These are phyloP conservation scores for Cladosporium halotolerans DNA, from an alignment of 2,329 filamentous ascomycete species.

Conservation along the genomic window DNA sequence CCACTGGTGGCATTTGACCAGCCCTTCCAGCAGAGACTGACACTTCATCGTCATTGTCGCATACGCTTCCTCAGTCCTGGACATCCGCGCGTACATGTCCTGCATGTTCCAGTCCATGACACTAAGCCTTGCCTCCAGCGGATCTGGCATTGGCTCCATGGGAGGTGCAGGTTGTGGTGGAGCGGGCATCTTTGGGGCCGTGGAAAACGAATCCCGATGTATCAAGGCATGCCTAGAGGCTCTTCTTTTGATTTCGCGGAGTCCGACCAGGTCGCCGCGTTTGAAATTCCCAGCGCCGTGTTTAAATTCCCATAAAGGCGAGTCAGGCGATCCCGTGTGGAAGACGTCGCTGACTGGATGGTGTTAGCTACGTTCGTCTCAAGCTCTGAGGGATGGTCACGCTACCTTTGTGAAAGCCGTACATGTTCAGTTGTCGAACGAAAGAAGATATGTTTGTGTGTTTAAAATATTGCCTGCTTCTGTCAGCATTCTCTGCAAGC, in stretches of 20 bases:
- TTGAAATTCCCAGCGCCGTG: slow-evolving; percentile 97
- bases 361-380: neutral
- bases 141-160: slow-evolving; percentile 69
- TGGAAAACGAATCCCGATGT: slow-evolving; percentile 79
- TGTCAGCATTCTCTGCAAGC: neutral
- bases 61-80: slow-evolving; percentile 76
- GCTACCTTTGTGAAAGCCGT: slow-evolving; percentile 96
- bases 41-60: slow-evolving; percentile 74
- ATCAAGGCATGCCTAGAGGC: slow-evolving; percentile 90
- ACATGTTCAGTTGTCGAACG: slow-evolving; percentile 97
- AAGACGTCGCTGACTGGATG: slow-evolving; percentile 89
- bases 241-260: slow-evolving; percentile 91
- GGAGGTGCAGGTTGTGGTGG: slow-evolving; percentile 72
- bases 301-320: slow-evolving; percentile 97
- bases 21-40: slow-evolving; percentile 72
- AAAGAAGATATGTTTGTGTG: slow-evolving; percentile 99
- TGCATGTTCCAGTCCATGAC: slow-evolving; percentile 76
- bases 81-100: slow-evolving; percentile 68
- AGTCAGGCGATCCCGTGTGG: slow-evolving; percentile 87
- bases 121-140: slow-evolving; percentile 66
- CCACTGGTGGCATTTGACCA: slow-evolving; percentile 70
- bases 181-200: slow-evolving; percentile 57
- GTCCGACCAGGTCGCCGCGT: slow-evolving; percentile 79
- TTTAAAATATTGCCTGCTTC: slow-evolving; percentile 90
- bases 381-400: neutral